Evolutionary conservation across 495 filamentous ascomycete species (phyloP), one percentile per base, ranked within the genome.

Genomic region (Neurospora tetrasperma): DNA sequence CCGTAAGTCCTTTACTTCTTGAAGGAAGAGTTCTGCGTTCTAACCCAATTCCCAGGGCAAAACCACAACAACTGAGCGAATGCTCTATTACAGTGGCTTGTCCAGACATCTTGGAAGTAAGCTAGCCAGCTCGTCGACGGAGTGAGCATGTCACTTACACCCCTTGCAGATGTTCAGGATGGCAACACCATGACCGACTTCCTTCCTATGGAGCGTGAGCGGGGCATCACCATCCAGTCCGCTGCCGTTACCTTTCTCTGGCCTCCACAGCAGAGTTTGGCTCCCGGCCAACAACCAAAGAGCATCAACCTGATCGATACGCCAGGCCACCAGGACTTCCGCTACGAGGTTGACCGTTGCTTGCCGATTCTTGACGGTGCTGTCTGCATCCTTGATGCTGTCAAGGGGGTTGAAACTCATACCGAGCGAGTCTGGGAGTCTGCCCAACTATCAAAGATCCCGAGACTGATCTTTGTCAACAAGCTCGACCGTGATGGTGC

Each of bases 141-240:
- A 16, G 14, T 39, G 72, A 31, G 6, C 16, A n/a, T 68, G 1
- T 69, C 42, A 62, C 77, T 78, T 41, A 80, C 78, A 35, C 27
- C 69, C 68, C 46, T 35, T 44, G 10, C 74, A 90, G 94, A 98
- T 82, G 96, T 99, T 73, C 95, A 99, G 75, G 92, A 97, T 82
- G 96, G 96, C 43, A 96, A 95, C 62, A 99, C 96, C 12, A 94
- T 97, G 9, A 99, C 97, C 35, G 96, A 99, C 84, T 99, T 98
- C 79, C 88, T 99, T 12, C 96, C 96, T 23, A 92, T 97, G 74
- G 96, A 99, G 81, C 88, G 96, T 74, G 89, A 94, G 62, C 88
- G 96, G 70, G 96, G 96, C 16, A 98, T 99, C 76, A 99, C 96
- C 41, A 98, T 99, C 74, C 97, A 98, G 77, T 98, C 95, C 9